These are phyloP conservation scores for Lasiodiplodia hormozganensis DNA, from an alignment of 2,329 filamentous ascomycete genomes.

Conservation along the genomic window DNA sequence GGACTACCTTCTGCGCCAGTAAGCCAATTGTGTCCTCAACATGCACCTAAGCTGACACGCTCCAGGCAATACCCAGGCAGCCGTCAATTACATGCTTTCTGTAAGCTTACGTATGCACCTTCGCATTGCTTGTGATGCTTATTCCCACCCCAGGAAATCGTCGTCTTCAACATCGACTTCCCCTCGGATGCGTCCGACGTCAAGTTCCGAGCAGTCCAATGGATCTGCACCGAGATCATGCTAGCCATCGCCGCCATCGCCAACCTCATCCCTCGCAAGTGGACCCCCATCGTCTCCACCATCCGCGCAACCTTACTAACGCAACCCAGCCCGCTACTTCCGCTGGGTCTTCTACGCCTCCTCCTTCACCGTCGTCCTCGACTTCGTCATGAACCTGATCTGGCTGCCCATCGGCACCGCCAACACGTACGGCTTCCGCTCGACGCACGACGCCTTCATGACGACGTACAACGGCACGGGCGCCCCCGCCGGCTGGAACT, in stretches of 20 bases:
- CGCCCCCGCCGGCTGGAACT: constrained; percentile 64
- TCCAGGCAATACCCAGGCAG: constrained; percentile 44
- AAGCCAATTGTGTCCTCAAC: neutral
- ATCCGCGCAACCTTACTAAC: neutral
- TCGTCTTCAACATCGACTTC: constrained; percentile 63
- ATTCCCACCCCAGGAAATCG: constrained; percentile 52
- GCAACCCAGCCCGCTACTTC: constrained; percentile 42
- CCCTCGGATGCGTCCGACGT: constrained; percentile 60
- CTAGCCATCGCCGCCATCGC: constrained; percentile 44
- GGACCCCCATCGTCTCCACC: too few relatives aligned
- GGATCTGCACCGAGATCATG: constrained; percentile 63
- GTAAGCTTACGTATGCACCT: neutral
- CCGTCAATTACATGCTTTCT: constrained; percentile 49
- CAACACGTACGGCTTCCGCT: constrained; percentile 65
- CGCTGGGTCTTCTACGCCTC: constrained; percentile 60
- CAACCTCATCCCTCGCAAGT: constrained; percentile 22
- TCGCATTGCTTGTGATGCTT: neutral
- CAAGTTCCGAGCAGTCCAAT: constrained; percentile 67
- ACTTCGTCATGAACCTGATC: constrained; percentile 66
- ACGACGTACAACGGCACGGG: constrained; percentile 62
- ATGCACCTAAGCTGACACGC: constrained; percentile 28
- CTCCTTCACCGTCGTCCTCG: constrained; percentile 59
- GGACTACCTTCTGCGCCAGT: constrained; percentile 56
- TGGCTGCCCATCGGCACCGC: constrained; percentile 66
- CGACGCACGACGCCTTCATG: constrained; percentile 65